Evolutionary conservation across 2,329 filamentous ascomycete species (phyloP), one percentile per base, ranked within the genome.

Genomic region (Apiospora hydei): DNA sequence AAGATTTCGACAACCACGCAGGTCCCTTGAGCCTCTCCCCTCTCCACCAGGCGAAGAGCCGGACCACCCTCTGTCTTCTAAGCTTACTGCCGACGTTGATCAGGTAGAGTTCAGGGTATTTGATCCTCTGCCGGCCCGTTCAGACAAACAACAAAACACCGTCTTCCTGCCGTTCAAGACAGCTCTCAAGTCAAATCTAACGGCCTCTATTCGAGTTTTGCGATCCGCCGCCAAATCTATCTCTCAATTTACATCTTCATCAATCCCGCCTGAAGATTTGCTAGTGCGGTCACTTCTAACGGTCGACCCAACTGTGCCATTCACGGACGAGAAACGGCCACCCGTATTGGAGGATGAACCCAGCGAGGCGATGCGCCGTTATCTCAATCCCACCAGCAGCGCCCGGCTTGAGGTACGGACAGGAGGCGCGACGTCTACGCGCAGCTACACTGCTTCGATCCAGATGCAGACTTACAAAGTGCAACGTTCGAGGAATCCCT

Each of bases 401-500:
- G 81, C 83, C 8, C 85, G 84, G 24, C 82, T 85, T 49, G 85
- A 88, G 71, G 82, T 79, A 38, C 84, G 77, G 68, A 77, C 75
- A 21, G 73, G 34, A 41, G 64, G 67, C 24, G 51, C 76, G 3
- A 72, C 80, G 26, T 73, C 78, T 43, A 72, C 82, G 71, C 81
- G 84, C 73, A 82, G 83, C 70, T 92, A 88, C 77, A 91, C 89
- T 18, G 90, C 91, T 38, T 92, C 91, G 1, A 92, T 93, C 72
- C 90, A 92, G 79, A 92, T 93, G 90, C 90, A 92, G 77, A 93
- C 91, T 0, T 93, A 93, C 84, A 90, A 89, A 77, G 85, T 90
- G 46, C 86, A 87, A 76, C 85, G 85, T 47, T 86, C 85, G 41
- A 84, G 83, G 73, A 83, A 82, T 69, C 76, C 81, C 51, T n/a